Conservation (phyloP, 345 rosid species). For the Barbarea vulgaris region DNA sequence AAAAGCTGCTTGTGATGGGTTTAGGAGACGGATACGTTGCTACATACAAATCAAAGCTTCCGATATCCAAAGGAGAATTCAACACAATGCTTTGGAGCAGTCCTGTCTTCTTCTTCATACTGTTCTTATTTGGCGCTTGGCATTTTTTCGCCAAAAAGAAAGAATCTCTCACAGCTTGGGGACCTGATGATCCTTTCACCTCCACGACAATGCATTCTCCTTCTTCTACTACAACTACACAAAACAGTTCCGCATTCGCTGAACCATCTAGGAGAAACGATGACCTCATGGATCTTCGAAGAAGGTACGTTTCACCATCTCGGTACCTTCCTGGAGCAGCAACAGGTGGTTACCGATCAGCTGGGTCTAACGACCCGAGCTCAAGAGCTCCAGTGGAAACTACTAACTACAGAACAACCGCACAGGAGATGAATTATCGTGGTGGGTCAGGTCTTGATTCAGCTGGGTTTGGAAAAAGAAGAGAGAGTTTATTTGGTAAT, state of each 20-base stretch:
- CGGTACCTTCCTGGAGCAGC: slow-evolving; percentile 64
- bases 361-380: slow-evolving; percentile 48
- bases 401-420: slow-evolving; percentile 56
- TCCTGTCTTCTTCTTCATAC: slow-evolving; percentile 80
- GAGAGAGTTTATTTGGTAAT: slow-evolving; percentile 59
- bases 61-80: slow-evolving; percentile 58
- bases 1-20: slow-evolving; percentile 74
- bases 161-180: slow-evolving; percentile 94
- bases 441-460: slow-evolving; percentile 60
- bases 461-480: slow-evolving; percentile 61
- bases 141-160: slow-evolving; percentile 96
- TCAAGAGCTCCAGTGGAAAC: slow-evolving; percentile 60
- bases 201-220: slow-evolving; percentile 51
- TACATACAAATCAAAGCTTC: slow-evolving; percentile 80
- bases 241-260: slow-evolving; percentile 47
- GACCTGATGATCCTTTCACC: slow-evolving; percentile 81
- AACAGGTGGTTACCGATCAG: slow-evolving; percentile 62
- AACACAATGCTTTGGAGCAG: slow-evolving; percentile 80
- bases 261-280: slow-evolving; percentile 67
- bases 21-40: slow-evolving; percentile 84
- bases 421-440: slow-evolving; percentile 63
- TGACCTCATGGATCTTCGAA: slow-evolving; percentile 65
- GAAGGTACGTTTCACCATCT: slow-evolving; percentile 72
- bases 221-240: slow-evolving; percentile 26
- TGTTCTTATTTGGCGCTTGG: slow-evolving; percentile 88